Conservation (phyloP, 179 eudicot species). For the Spergularia azorica region DNA sequence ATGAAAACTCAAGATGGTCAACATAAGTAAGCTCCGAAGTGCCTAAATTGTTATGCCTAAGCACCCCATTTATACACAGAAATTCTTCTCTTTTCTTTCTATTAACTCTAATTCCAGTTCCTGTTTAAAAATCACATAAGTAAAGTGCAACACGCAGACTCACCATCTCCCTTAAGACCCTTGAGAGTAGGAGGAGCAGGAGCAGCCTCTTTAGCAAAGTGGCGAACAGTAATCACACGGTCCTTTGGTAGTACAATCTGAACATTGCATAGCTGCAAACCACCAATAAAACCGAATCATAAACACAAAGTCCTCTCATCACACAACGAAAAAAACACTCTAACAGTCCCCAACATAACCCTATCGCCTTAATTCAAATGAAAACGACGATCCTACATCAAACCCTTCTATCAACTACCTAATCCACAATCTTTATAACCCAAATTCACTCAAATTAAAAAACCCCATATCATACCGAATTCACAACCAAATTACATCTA, state of each 20-base stretch:
- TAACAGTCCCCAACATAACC: not conserved
- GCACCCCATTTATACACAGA: not conserved
- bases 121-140: not conserved
- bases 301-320: not conserved
- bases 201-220: constrained; percentile 67
- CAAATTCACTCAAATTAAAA: not conserved
- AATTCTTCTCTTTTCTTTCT: not conserved
- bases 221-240: constrained; percentile 48
- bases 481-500: no score
- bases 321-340: not conserved
- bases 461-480: no score
- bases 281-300: not conserved
- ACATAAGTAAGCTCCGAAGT: not conserved
- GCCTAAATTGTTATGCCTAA: not conserved
- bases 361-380: not conserved
- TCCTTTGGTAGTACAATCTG: constrained; percentile 50
- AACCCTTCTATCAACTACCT: not conserved
- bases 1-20: not conserved
- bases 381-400: not conserved
- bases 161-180: constrained; percentile 90
- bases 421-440: not conserved
- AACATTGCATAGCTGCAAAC: constrained; percentile 53
- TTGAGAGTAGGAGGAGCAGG: constrained; percentile 46
- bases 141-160: constrained; percentile 27
- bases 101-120: no score